Base-by-base conservation (phyloP, 441 rosid genomes). In the Gossypium schwendimanii region DNA sequence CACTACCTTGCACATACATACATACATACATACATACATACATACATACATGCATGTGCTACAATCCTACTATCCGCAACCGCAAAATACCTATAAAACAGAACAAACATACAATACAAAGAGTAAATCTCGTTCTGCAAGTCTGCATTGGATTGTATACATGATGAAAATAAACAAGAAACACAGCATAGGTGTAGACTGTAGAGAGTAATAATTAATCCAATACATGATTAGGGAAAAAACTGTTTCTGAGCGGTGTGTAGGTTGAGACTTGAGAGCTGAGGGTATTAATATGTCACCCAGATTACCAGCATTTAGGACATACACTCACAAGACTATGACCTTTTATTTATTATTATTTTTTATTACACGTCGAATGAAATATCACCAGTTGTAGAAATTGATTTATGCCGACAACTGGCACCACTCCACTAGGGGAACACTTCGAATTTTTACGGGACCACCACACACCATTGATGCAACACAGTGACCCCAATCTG, bases 401-500 rank as follows among this genome's bases (percentile, higher is more conserved):
- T 18, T 54, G 24, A 54, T 68, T 68, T 52, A 31, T 52, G 33
- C 47, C 61, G 28, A 53, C 62, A 69, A 69, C 72, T 69, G 62
- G 72, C 72, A 53, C 3, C 47, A 2, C 72, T 36, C 63, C 72
- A 69, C 62, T 10, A 0, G 52, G 72, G 72, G 61, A 69, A 31
- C 49, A 33, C 24, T 31, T 2, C 5, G 71, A 31, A 68, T 50
- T 52, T 28, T 68, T 11, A 11, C 1, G 50, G 72, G 72, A 33
- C 72, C 61, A 33, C 62, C 11, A 18, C 59, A 18, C 0, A 11
- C 39, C 49, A 50, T 18, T 50, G 23, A 24, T 45, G 71, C 71
- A 67, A 14, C 41, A 49, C 21, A 2, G 14, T 49, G 3, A 3
- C 28, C 28, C 47, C 55, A 49, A 67, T 21, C 23, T 47, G 2